phyloP scores from a whole-genome alignment of 192 early-diverging fungal genomes.

The Mortierella antarctica region DNA sequence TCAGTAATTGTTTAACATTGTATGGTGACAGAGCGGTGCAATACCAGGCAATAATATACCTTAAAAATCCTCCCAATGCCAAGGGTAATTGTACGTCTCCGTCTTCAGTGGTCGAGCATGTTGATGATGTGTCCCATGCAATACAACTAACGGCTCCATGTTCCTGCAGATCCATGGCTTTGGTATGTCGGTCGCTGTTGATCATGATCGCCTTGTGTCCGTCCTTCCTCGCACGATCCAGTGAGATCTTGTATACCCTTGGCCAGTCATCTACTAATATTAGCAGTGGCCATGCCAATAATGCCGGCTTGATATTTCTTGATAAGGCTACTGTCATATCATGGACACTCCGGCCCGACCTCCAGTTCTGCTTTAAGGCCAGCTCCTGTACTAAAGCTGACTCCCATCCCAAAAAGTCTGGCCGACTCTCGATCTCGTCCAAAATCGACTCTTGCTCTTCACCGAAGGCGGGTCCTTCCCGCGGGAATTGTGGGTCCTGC shows the following conservation, averaged over 20 bases:
- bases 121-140: slow-evolving; percentile 17
- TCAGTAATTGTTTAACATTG: not conserved
- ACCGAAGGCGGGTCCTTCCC: not conserved
- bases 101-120: not conserved
- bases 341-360: slow-evolving; percentile 10
- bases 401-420: slow-evolving; percentile 31
- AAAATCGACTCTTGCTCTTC: not conserved
- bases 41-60: not conserved
- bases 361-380: slow-evolving; percentile 24
- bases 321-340: slow-evolving; percentile 6
- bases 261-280: slow-evolving; percentile 21
- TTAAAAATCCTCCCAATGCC: slow-evolving; percentile 23
- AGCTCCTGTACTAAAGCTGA: slow-evolving; percentile 15
- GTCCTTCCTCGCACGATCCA: slow-evolving; percentile 8
- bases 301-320: slow-evolving; percentile 9
- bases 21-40: not conserved
- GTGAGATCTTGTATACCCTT: slow-evolving; percentile 6
- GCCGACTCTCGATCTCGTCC: slow-evolving; percentile 7
- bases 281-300: slow-evolving; percentile 32
- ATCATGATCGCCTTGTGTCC: not conserved
- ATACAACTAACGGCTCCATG: slow-evolving; percentile 28
- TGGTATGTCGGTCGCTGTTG: not conserved
- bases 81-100: not conserved
- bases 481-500: not conserved
- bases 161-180: not conserved